A percentile compares a stretch with the other conserved stretches of the same genome.
phyloP scores from a whole-genome alignment of 768 basidiomycete genomes.

The Dioszegia hungarica region DNA sequence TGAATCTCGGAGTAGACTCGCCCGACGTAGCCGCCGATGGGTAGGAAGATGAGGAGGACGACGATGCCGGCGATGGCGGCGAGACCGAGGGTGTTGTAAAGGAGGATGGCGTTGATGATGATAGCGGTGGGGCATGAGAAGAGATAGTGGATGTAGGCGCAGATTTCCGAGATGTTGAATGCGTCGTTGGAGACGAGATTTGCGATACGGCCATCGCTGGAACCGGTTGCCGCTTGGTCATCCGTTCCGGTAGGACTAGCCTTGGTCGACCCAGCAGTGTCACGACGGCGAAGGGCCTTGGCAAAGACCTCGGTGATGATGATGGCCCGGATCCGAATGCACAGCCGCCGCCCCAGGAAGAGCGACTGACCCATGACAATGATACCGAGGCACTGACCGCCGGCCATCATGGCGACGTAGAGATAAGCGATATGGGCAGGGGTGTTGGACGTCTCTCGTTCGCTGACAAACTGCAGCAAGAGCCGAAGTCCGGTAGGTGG shows the following conservation, averaged over 20 bases:
- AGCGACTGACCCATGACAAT: constrained; percentile 44
- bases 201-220: constrained; percentile 44
- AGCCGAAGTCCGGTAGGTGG: constrained; percentile 50
- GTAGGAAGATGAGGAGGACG: constrained; percentile 36
- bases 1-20: constrained; percentile 39
- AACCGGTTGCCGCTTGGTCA: constrained; percentile 11
- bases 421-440: constrained; percentile 49
- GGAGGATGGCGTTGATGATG: constrained; percentile 64
- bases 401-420: constrained; percentile 49
- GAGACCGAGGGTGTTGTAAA: constrained; percentile 70
- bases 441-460: constrained; percentile 33
- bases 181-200: constrained; percentile 48
- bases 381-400: constrained; percentile 39
- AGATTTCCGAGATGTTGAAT: constrained; percentile 43
- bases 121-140: constrained; percentile 51
- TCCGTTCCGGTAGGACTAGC: constrained; percentile 25
- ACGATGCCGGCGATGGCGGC: constrained; percentile 42
- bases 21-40: constrained; percentile 41
- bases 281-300: constrained; percentile 50
- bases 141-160: constrained; percentile 42
- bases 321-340: constrained; percentile 47
- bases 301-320: constrained; percentile 51
- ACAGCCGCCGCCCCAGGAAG: constrained; percentile 49
- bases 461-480: constrained; percentile 47
- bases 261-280: constrained; percentile 46